These are phyloP conservation scores for Pisolithus albus DNA, from an alignment of 768 basidiomycete species.

Conservation along the genomic window DNA sequence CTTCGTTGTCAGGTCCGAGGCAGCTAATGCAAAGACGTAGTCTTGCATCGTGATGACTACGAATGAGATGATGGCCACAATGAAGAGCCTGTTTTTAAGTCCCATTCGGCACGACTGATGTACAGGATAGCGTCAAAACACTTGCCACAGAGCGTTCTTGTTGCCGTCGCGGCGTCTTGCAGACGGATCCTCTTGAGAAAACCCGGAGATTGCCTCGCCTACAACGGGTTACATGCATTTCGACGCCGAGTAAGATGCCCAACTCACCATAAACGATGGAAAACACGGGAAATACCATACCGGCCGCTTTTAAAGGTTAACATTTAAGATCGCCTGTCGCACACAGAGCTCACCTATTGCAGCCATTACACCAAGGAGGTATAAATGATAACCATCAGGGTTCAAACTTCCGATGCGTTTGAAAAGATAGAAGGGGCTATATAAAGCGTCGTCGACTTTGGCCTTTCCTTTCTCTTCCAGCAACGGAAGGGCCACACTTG, in stretches of 20 bases:
- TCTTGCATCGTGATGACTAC: conserved; percentile 60
- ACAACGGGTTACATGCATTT: neutral
- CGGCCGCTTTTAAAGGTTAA: conserved; percentile 29
- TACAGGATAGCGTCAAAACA: neutral
- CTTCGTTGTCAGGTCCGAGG: conserved; percentile 62
- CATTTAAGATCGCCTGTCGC: neutral
- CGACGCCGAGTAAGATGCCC: too few species aligned
- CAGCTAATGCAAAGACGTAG: conserved; percentile 59
- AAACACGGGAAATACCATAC: conserved; percentile 67
- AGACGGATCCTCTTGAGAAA: neutral
- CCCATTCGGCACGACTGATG: conserved; percentile 2
- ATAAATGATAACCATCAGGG: conserved; percentile 49
- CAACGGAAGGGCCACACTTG: conserved; percentile 56
- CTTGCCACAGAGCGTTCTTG: conserved; percentile 61
- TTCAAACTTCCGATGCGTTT: conserved; percentile 62
- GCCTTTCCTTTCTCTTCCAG: conserved; percentile 27
- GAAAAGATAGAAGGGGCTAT: conserved; percentile 56
- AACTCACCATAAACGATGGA: conserved; percentile 54
- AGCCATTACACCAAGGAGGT: conserved; percentile 49
- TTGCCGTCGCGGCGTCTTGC: conserved; percentile 20
- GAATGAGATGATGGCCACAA: conserved; percentile 68
- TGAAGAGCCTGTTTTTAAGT: conserved; percentile 51
- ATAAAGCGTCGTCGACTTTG: conserved; percentile 28
- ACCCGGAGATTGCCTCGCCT: neutral
- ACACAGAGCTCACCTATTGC: conserved; percentile 34